Percentiles rank a stretch among this genome's conserved stretches.
Evolutionary conservation across 2,329 filamentous ascomycete genomes (phyloP).

Genomic region (Diplocarpon mali): DNA sequence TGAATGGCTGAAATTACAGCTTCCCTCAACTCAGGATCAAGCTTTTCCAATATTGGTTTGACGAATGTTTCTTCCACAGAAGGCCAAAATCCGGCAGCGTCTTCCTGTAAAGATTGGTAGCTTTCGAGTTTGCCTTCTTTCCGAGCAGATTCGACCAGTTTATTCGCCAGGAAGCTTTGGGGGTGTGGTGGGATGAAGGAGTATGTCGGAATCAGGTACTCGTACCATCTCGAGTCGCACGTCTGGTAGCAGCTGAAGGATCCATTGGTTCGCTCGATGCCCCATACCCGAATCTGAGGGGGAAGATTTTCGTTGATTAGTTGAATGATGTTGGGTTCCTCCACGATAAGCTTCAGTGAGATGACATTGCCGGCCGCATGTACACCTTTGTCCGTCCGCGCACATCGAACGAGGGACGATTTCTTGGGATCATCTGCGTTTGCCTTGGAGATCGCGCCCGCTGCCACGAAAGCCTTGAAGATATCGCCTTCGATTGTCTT

Average conservation of each 20-base stretch:
- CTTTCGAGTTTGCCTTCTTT: slow-evolving; percentile 61
- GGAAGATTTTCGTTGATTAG: slow-evolving; percentile 84
- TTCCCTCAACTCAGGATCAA: slow-evolving; percentile 53
- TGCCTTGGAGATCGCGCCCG: slow-evolving; percentile 89
- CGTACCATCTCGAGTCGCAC: slow-evolving; percentile 93
- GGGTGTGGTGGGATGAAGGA: slow-evolving; percentile 88
- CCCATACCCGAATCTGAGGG: slow-evolving; percentile 90
- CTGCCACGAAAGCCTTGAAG: slow-evolving; percentile 82
- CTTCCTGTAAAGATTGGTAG: slow-evolving; percentile 58
- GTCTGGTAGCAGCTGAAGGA: slow-evolving; percentile 90
- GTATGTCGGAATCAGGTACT: slow-evolving; percentile 91
- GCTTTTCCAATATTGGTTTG: slow-evolving; percentile 51
- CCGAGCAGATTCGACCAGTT: slow-evolving; percentile 67
- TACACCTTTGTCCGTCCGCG: slow-evolving; percentile 93
- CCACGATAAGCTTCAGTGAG: slow-evolving; percentile 88
- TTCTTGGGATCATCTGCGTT: slow-evolving; percentile 97
- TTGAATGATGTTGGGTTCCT: slow-evolving; percentile 75
- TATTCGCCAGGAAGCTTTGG: slow-evolving; percentile 72
- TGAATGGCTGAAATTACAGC: slow-evolving; percentile 54
- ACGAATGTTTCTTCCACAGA: slow-evolving; percentile 72
- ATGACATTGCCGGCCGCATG: slow-evolving; percentile 94
- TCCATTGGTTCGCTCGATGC: slow-evolving; percentile 78
- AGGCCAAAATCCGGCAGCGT: slow-evolving; percentile 73
- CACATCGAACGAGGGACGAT: slow-evolving; percentile 85
- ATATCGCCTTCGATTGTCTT: slow-evolving; percentile 95